Percentiles rank a stretch among this genome's conserved stretches.
phyloP scores from a whole-genome alignment of 2,329 filamentous ascomycete species.

The Phyllosticta citribraziliensis region DNA sequence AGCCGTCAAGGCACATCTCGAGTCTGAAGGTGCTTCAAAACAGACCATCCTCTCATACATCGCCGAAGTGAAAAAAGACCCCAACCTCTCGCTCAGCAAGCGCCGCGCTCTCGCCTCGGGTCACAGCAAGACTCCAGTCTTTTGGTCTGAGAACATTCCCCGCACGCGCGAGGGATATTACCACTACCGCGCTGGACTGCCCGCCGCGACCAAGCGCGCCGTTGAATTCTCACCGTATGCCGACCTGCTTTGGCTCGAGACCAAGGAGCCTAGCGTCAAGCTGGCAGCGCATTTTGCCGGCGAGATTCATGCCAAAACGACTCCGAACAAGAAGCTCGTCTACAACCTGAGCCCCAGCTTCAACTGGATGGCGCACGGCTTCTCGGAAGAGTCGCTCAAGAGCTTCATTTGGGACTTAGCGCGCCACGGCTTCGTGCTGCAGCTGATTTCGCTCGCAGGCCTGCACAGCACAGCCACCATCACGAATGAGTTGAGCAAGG shows the following conservation, averaged over 20 bases:
- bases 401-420: constrained; percentile 96
- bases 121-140: constrained; percentile 57
- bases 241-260: constrained; percentile 95
- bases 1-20: constrained; percentile 67
- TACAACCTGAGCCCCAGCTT: constrained; percentile 96
- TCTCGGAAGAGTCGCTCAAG: constrained; percentile 70
- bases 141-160: constrained; percentile 86
- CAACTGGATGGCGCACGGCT: constrained; percentile 97
- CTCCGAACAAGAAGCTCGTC: constrained; percentile 78
- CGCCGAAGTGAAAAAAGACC: constrained; percentile 49
- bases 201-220: constrained; percentile 83
- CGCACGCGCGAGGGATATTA: constrained; percentile 91
- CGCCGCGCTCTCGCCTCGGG: constrained; percentile 63
- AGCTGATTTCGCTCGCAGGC: constrained; percentile 55
- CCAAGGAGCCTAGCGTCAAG: constrained; percentile 73
- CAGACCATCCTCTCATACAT: constrained; percentile 61
- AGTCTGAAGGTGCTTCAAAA: constrained; percentile 53
- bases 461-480: constrained; percentile 55
- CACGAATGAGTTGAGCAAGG: constrained; percentile 63
- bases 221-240: constrained; percentile 86
- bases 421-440: constrained; percentile 53
- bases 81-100: constrained; percentile 66
- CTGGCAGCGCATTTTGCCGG: constrained; percentile 67
- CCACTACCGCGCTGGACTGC: constrained; percentile 76
- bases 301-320: constrained; percentile 54